Base-by-base conservation (phyloP, 2,329 filamentous ascomycete genomes). In the Pseudogymnoascus destructans region DNA sequence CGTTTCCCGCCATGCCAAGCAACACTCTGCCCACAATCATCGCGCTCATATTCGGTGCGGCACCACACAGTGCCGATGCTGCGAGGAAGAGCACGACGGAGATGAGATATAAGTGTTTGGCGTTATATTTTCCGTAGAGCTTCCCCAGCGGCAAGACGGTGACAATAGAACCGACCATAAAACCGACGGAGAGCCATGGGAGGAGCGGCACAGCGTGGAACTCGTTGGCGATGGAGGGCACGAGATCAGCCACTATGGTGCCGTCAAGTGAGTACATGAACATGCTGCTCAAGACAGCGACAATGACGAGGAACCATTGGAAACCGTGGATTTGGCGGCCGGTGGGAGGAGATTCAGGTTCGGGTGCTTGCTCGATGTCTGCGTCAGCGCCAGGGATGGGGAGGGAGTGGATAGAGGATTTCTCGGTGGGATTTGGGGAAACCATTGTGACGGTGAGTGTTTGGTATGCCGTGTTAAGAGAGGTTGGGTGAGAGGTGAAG, bases 261-360 rank as follows among this genome's bases (percentile, higher is more conserved):
- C 46, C 46, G 25, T 59, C 58, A 8, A 59, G 56, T 19, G 42
- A 56, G 25, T 42, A 59, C 21, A 58, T 21, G n/a, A 59, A 59
- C 23, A 35, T 55, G 13, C 40, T 27, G 17, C 40, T 55, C 35
- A 55, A n/a, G 15, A 78, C 66, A 75, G 77, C 1, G 70, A 76
- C 61, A 75, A 73, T 55, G 78, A 79, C 36, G 73, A 75, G 56
- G 77, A 79, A 35, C 78, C 81, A 68, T 77, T 78, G 63, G 6
- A 52, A 52, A 8, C 42, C 42, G n/a, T 52, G 42, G 8, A 52
- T 52, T 8, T 30, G 42, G 42, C 42, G 42, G 4, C 42, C 42
- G 1, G 42, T 52, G 23, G 23, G 10, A 2, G 42, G 23, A 9
- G 42, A 52, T n/a, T 2, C n/a, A 7, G 40, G 23, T 7, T 7